Evolutionary conservation across 2,329 filamentous ascomycete genomes (phyloP).

Genomic region (Escovopsis weberi): DNA sequence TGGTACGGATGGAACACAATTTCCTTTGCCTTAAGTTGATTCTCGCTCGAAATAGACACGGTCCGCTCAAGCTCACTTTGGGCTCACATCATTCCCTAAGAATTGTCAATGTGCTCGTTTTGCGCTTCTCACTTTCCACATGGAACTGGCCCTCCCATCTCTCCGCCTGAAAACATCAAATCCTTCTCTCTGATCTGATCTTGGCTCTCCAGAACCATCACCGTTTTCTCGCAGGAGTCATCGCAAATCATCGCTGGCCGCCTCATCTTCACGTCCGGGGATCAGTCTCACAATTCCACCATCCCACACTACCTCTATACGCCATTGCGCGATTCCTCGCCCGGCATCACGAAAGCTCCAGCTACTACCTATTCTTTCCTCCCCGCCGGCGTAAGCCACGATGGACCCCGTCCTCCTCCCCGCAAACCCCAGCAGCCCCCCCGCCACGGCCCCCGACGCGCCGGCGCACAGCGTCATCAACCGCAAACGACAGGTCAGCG

Average conservation of each 20-base stretch:
- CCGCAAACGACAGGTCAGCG: constrained; percentile 8
- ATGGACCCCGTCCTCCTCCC: no score
- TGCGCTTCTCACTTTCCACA: background rate
- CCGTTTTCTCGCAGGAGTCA: no score
- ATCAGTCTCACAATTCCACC: no score
- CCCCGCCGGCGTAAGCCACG: background rate
- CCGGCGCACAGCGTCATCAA: constrained; percentile 5
- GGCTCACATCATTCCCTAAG: constrained; percentile 1
- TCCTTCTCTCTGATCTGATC: background rate
- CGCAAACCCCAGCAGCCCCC: background rate
- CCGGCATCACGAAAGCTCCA: no score
- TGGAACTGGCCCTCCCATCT: background rate
- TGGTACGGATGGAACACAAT: constrained; percentile 5
- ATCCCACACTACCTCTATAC: no score
- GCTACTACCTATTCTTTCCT: no score
- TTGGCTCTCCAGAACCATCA: no score
- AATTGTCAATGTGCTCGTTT: background rate
- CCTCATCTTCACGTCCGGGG: no score
- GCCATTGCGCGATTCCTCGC: no score
- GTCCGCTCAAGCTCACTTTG: constrained; percentile 4
- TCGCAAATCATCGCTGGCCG: no score
- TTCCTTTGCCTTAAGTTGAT: background rate
- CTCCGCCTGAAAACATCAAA: background rate
- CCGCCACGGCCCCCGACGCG: background rate
- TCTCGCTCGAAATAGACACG: constrained; percentile 1